Evolutionary conservation across 108 stramenopile species (phyloP).

Genomic region (Skeletonema menzelii): DNA sequence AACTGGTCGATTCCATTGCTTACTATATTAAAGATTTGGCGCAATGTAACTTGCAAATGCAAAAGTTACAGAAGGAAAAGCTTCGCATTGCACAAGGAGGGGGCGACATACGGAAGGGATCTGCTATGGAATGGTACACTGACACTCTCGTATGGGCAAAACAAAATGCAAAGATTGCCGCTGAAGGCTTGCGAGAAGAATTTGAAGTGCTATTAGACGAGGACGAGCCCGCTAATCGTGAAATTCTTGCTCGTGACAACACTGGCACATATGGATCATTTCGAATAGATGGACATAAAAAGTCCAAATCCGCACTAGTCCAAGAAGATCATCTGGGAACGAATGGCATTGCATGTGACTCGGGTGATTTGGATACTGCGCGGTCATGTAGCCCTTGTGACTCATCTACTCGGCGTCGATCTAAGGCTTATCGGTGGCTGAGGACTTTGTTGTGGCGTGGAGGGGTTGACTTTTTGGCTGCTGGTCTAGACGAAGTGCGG

Average conservation of each 20-base stretch:
- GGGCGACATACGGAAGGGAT: slow-evolving; percentile 8
- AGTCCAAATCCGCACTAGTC: slow-evolving; percentile 15
- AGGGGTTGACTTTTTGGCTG: slow-evolving; percentile 50
- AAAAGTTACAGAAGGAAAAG: slow-evolving; percentile 61
- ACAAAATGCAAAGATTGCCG: slow-evolving; percentile 28
- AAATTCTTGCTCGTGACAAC: neutral
- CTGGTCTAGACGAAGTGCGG: slow-evolving; percentile 33
- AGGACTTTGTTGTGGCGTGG: slow-evolving; percentile 38
- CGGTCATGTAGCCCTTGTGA: neutral
- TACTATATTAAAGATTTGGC: slow-evolving; percentile 83
- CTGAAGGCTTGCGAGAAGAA: slow-evolving; percentile 33
- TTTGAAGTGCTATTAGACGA: slow-evolving; percentile 45
- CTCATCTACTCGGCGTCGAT: neutral
- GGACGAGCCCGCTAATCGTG: slow-evolving; percentile 5
- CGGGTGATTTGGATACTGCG: neutral
- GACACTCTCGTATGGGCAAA: slow-evolving; percentile 29
- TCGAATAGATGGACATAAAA: neutral
- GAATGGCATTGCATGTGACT: neutral
- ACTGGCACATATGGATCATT: slow-evolving; percentile 5
- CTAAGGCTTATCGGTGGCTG: slow-evolving; percentile 20
- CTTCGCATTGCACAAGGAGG: slow-evolving; percentile 70
- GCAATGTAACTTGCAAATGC: slow-evolving; percentile 56
- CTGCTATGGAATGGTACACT: slow-evolving; percentile 20
- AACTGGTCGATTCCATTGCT: slow-evolving; percentile 76
- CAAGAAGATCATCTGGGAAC: slow-evolving; percentile 25